Conservation (phyloP, 2,329 filamentous ascomycete species). For the Rhynchosporium agropyri region DNA sequence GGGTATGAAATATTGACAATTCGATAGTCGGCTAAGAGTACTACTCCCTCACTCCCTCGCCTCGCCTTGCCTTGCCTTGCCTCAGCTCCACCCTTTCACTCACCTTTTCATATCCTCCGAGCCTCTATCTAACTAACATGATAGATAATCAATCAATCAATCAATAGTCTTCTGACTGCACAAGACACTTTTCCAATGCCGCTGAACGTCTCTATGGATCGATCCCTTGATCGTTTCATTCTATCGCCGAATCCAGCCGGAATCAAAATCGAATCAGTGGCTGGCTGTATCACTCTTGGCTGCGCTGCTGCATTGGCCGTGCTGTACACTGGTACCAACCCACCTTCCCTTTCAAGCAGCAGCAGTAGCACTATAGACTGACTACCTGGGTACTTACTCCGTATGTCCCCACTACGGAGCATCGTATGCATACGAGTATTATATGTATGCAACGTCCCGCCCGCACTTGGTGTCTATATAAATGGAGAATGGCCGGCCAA, state of each 20-base stretch:
- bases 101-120: too few species aligned
- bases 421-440: not conserved
- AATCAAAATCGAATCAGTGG: not conserved
- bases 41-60: conserved; percentile 6
- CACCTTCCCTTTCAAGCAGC: conserved; percentile 1
- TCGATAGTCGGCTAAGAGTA: conserved; percentile 8
- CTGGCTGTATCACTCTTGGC: conserved; percentile 11
- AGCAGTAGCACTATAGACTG: too few species aligned
- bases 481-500: not conserved
- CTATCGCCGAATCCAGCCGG: not conserved
- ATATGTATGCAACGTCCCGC: not conserved
- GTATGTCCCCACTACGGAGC: too few species aligned
- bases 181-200: too few species aligned
- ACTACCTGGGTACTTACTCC: too few species aligned
- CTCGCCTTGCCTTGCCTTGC: not conserved
- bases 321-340: not conserved
- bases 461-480: not conserved
- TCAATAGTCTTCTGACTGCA: too few species aligned
- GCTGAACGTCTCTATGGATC: too few species aligned
- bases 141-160: too few species aligned
- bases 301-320: conserved; percentile 3
- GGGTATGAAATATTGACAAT: not conserved
- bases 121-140: too few species aligned
- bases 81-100: too few species aligned
- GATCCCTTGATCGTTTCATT: too few species aligned